phyloP scores from a whole-genome alignment of 495 filamentous ascomycete genomes.

The Talaromyces liani region DNA sequence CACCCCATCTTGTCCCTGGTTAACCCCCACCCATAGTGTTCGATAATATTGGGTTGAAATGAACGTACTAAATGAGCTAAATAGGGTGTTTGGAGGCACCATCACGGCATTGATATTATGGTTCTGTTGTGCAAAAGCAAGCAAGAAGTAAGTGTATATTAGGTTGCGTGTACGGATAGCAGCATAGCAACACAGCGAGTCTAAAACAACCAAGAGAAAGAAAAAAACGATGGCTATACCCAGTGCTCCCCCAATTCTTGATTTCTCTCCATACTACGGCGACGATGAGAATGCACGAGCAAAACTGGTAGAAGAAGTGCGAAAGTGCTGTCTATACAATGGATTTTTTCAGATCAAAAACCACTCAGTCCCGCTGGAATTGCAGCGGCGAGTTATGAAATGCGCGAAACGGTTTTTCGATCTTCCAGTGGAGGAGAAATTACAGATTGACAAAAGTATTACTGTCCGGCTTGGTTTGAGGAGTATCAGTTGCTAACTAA shows the following conservation, averaged over 20 bases:
- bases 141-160: not conserved
- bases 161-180: not conserved
- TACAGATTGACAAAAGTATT: slow-evolving; percentile 35
- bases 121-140: not conserved
- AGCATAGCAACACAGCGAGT: not conserved
- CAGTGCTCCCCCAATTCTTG: slow-evolving; percentile 25
- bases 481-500: not conserved
- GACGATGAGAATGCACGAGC: slow-evolving; percentile 21
- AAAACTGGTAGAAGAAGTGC: slow-evolving; percentile 22
- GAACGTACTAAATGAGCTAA: not conserved
- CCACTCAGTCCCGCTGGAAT: slow-evolving; percentile 32
- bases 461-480: slow-evolving; percentile 5
- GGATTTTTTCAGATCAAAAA: slow-evolving; percentile 46
- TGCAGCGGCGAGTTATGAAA: slow-evolving; percentile 24
- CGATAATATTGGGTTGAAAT: not conserved
- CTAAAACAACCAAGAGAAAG: not conserved
- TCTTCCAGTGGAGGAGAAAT: slow-evolving; percentile 44
- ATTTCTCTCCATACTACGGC: slow-evolving; percentile 30
- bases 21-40: not conserved
- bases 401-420: slow-evolving; percentile 43
- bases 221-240: slow-evolving; percentile 8
- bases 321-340: slow-evolving; percentile 28
- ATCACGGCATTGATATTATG: not conserved
- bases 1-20: not conserved
- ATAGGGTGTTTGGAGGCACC: not conserved